These are phyloP conservation scores for Eucalyptus erythrocorys DNA, from an alignment of 345 rosid genomes.

Conservation along the genomic window DNA sequence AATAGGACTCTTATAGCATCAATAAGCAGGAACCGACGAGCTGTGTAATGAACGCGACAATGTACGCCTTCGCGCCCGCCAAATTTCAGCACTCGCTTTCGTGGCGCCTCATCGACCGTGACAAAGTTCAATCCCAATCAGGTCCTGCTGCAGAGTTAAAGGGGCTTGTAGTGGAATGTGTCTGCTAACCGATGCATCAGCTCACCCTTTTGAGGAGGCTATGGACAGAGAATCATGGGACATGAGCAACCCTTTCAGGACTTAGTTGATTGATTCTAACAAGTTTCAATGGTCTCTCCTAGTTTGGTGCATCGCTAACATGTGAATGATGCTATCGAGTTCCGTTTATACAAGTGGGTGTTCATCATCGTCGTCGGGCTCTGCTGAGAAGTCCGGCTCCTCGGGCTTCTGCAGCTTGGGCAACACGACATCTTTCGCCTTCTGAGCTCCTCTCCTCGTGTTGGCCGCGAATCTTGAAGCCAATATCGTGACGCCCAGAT, in stretches of 20 bases:
- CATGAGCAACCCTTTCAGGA: background rate
- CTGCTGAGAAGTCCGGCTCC: conserved; percentile 71
- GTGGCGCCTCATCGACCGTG: background rate
- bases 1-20: background rate
- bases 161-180: background rate
- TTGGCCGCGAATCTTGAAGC: conserved; percentile 74
- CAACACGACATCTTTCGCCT: conserved; percentile 32
- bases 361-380: conserved; percentile 22
- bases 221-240: background rate
- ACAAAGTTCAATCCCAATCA: background rate
- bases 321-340: background rate
- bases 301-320: background rate
- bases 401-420: conserved; percentile 62
- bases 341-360: background rate
- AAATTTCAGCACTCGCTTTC: background rate
- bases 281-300: background rate
- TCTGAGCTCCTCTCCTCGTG: conserved; percentile 54
- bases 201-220: background rate
- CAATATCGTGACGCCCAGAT: conserved; percentile 39
- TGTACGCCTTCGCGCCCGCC: background rate
- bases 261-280: background rate
- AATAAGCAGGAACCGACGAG: background rate
- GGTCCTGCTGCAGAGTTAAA: background rate
- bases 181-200: background rate
- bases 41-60: background rate